phyloP scores from a whole-genome alignment of 768 basidiomycete genomes.

The Phylloporus rhodoxanthus region DNA sequence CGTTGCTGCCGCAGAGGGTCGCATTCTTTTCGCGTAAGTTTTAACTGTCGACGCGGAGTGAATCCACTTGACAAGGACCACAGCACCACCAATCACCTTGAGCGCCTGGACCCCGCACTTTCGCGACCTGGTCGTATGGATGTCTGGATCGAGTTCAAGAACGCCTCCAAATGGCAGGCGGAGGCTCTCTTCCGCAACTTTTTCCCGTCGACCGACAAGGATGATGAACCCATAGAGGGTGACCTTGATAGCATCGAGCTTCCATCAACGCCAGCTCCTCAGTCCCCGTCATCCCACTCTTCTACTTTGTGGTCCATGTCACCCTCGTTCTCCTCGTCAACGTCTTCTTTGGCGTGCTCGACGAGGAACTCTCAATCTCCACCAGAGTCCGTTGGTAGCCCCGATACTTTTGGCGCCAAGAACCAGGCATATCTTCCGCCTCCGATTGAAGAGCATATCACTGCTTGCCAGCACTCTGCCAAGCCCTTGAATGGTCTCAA shows the following conservation, averaged over 20 bases:
- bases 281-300: constrained; percentile 41
- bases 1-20: constrained; percentile 80
- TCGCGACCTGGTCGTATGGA: constrained; percentile 92
- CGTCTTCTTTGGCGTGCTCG: constrained; percentile 33
- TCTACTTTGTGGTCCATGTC: constrained; percentile 44
- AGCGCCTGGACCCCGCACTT: constrained; percentile 83
- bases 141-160: constrained; percentile 88
- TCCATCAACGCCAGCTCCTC: constrained; percentile 33
- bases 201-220: constrained; percentile 71
- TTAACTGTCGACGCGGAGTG: not conserved
- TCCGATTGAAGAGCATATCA: constrained; percentile 54
- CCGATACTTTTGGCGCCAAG: constrained; percentile 42
- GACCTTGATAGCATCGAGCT: constrained; percentile 46
- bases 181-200: constrained; percentile 86
- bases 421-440: constrained; percentile 62
- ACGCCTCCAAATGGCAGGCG: constrained; percentile 79
- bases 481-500: constrained; percentile 60
- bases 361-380: constrained; percentile 25
- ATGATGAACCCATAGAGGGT: constrained; percentile 33
- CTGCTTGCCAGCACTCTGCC: constrained; percentile 54
- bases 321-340: constrained; percentile 40
- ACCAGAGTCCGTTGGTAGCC: constrained; percentile 12
- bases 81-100: constrained; percentile 88
- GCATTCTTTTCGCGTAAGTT: constrained; percentile 83
- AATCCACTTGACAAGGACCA: not conserved